phyloP scores from a whole-genome alignment of 1,284 basidiomycete species.

The Naganishia sp. region DNA sequence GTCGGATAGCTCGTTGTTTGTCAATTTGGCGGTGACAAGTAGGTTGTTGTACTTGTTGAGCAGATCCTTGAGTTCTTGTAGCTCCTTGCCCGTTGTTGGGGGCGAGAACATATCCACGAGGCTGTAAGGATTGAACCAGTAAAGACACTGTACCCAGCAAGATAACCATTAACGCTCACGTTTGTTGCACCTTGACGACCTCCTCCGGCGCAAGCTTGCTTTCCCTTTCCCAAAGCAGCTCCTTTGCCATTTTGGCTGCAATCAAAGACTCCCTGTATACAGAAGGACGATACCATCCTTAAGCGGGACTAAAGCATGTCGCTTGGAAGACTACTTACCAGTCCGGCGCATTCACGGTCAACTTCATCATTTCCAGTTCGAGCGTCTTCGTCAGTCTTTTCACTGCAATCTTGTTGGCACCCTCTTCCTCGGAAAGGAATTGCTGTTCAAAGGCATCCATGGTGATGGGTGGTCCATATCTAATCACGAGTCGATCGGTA shows the following conservation, averaged over 20 bases:
- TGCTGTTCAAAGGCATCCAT: conserved; percentile 74
- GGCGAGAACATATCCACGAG: conserved; percentile 81
- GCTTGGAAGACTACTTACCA: conserved; percentile 62
- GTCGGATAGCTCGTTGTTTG: conserved; percentile 75
- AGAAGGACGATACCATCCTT: background rate
- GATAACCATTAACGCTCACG: conserved; percentile 61
- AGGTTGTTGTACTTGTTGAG: conserved; percentile 83
- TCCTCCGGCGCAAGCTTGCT: conserved; percentile 72
- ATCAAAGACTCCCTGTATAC: conserved; percentile 74
- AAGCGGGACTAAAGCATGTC: background rate
- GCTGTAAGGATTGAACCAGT: conserved; percentile 50
- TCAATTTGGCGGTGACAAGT: conserved; percentile 75
- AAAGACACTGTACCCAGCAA: background rate
- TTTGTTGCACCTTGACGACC: conserved; percentile 81
- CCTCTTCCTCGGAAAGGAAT: conserved; percentile 70
- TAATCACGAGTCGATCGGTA: conserved; percentile 43
- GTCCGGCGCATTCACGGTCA: conserved; percentile 88
- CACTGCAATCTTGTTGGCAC: conserved; percentile 73
- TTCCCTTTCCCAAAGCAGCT: conserved; percentile 81
- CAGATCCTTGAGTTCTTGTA: conserved; percentile 64
- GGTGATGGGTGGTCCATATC: conserved; percentile 77
- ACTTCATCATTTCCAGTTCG: conserved; percentile 67
- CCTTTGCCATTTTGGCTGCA: conserved; percentile 81
- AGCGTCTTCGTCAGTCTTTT: conserved; percentile 79
- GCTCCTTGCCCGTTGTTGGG: conserved; percentile 60